Evolutionary conservation across 1,139 yeast genomes (phyloP), one percentile per base, ranked within the genome.

Genomic region (Candida pseudocylindracea): DNA sequence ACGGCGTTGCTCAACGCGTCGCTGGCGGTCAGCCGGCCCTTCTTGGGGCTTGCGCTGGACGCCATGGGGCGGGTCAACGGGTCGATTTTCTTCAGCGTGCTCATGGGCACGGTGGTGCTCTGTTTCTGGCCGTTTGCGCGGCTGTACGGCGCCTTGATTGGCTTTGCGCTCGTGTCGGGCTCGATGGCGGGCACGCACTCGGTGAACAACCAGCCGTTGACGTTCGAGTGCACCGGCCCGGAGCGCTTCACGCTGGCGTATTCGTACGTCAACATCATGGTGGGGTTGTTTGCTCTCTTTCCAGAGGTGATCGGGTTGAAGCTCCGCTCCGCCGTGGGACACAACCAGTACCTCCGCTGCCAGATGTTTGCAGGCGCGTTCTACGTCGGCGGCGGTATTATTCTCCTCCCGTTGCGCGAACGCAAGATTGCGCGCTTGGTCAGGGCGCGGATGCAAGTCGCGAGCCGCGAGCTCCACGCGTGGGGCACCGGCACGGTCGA

Each of bases 21-120:
- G 2, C 83, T 73, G 47, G 50, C 60, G 3, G 39, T 75, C 10
- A 88, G 88, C 0, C 57, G 88, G 40, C 85, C 85, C 1, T 29
- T 51, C 2, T 54, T 72, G 47, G 88, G 91, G 0, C 36, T 54
- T 5, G 29, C 61, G 6, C 72, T 73, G 25, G 88, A 75, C 44
- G 49, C 40, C 27, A 46, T 56, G 32, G 88, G 91, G 1, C 54
- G 81, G 37, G 51, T 60, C 31, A 75, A 72, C 45, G 51, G 63
- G 27, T 57, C 73, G 1, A 41, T 54, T 10, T 31, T 42, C 9
- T 15, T 15, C 20, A 50, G 63, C 33, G 30, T 53, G 3, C 35
- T 51, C 3, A 44, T 57, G 28, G 38, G 56, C 11, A 43, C 66
- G 6, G 40, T 66, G 20, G 38, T 61, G 45, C 46, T 56, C 50